These are phyloP conservation scores for Yarrowia sp. DNA, from an alignment of 805 yeast species.

Conservation along the genomic window DNA sequence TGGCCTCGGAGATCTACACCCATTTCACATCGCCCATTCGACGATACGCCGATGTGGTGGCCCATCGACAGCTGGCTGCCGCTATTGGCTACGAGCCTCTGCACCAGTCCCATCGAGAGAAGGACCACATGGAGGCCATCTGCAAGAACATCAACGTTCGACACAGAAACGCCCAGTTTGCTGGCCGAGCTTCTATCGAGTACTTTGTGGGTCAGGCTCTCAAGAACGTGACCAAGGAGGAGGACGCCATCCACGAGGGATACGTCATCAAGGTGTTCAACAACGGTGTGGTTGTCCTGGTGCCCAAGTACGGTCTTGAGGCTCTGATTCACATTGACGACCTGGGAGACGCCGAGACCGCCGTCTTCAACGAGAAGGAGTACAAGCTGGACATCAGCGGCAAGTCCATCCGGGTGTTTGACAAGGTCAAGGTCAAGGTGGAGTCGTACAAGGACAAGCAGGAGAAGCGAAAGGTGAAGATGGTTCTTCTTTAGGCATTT, in stretches of 20 bases:
- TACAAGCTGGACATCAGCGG: conserved; percentile 67
- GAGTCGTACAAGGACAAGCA: conserved; percentile 81
- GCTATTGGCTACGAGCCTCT: conserved; percentile 93
- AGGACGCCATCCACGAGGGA: conserved; percentile 82
- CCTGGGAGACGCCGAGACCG: conserved; percentile 66
- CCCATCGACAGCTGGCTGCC: conserved; percentile 97
- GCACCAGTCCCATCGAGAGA: conserved; percentile 83
- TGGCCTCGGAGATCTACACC: conserved; percentile 96
- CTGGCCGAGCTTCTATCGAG: conserved; percentile 97
- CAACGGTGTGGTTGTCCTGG: conserved; percentile 92
- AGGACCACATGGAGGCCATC: conserved; percentile 84
- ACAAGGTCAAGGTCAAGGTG: conserved; percentile 82
- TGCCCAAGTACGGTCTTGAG: conserved; percentile 96
- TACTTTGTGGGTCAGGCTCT: conserved; percentile 98
- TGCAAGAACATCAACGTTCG: conserved; percentile 89
- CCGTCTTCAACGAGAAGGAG: conserved; percentile 76
- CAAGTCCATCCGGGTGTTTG: conserved; percentile 73
- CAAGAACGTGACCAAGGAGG: conserved; percentile 59
- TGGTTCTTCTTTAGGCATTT: conserved; percentile 50
- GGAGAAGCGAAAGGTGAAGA: conserved; percentile 88
- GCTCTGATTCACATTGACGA: conserved; percentile 85
- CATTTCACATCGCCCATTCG: conserved; percentile 99
- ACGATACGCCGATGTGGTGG: conserved; percentile 97
- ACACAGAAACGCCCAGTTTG: conserved; percentile 98
- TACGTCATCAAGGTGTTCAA: conserved; percentile 90